Percentiles rank a stretch among this genome's conserved stretches.
phyloP scores from a whole-genome alignment of 164 flowering plant genomes.

The Vitis rupestris region DNA sequence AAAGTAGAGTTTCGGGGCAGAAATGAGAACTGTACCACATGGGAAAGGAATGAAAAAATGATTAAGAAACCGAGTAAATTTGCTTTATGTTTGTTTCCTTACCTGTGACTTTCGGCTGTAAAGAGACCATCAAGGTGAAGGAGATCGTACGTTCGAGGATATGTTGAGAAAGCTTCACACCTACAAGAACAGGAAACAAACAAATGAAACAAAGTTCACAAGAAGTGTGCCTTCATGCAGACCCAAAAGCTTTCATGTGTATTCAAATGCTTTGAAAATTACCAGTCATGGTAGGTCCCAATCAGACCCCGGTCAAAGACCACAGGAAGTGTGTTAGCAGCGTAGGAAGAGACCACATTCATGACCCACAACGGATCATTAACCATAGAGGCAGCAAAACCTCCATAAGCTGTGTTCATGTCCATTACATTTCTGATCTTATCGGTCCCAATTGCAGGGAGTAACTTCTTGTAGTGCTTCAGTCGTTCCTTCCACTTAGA shows the following conservation, averaged over 20 bases:
- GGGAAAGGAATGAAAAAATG: too few relatives aligned
- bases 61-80: too few relatives aligned
- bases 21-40: too few relatives aligned
- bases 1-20: too few relatives aligned
- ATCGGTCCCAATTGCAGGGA: slow-evolving; percentile 76
- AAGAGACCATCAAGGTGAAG: slow-evolving; percentile 95
- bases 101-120: slow-evolving; percentile 94
- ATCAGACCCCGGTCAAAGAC: slow-evolving; percentile 93
- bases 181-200: slow-evolving; percentile 33
- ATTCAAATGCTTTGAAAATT: slow-evolving; percentile 14
- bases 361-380: slow-evolving; percentile 93
- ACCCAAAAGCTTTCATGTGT: not conserved
- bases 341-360: slow-evolving; percentile 95
- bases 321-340: slow-evolving; percentile 73
- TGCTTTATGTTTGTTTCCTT: not conserved
- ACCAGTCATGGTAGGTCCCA: slow-evolving; percentile 97
- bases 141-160: slow-evolving; percentile 97
- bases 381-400: slow-evolving; percentile 82
- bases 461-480: slow-evolving; percentile 85
- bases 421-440: slow-evolving; percentile 95
- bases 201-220: not conserved
- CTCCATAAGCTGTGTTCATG: slow-evolving; percentile 92
- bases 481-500: slow-evolving; percentile 80
- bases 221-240: not conserved
- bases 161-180: slow-evolving; percentile 99